Conservation (phyloP, 768 basidiomycete genomes). For the Pleurotus pulmonarius region DNA sequence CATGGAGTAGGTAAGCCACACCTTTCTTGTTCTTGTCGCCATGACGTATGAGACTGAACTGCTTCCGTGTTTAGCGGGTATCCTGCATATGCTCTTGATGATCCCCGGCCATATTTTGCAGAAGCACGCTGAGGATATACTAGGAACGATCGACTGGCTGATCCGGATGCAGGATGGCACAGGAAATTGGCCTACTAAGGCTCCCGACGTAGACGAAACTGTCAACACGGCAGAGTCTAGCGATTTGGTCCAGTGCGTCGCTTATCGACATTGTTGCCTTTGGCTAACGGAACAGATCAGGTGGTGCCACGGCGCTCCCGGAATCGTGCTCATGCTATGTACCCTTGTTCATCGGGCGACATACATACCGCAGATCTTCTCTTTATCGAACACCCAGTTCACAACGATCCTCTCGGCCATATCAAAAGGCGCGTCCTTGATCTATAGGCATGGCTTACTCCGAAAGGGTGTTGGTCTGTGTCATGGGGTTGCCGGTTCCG, state of each 20-base stretch:
- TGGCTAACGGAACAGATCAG: slow-evolving; percentile 19
- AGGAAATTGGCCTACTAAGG: slow-evolving; percentile 54
- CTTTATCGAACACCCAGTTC: slow-evolving; percentile 19
- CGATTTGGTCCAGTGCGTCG: slow-evolving; percentile 46
- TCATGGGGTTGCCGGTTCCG: slow-evolving; percentile 53
- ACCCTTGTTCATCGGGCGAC: slow-evolving; percentile 32
- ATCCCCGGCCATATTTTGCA: slow-evolving; percentile 33
- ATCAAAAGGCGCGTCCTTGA: slow-evolving; percentile 33
- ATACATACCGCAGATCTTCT: slow-evolving; percentile 14
- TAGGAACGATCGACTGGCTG: slow-evolving; percentile 46
- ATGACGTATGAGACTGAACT: not conserved
- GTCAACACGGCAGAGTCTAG: slow-evolving; percentile 18
- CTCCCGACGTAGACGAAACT: slow-evolving; percentile 17
- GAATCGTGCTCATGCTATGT: slow-evolving; percentile 43
- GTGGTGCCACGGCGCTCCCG: slow-evolving; percentile 61
- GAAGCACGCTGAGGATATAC: slow-evolving; percentile 35
- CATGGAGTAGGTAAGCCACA: slow-evolving; percentile 52
- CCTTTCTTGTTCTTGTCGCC: not conserved
- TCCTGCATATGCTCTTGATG: slow-evolving; percentile 45
- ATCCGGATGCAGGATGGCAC: slow-evolving; percentile 36
- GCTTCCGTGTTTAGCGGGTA: slow-evolving; percentile 36
- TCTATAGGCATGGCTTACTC: slow-evolving; percentile 46
- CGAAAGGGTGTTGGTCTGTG: slow-evolving; percentile 59
- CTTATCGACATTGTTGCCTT: too few species aligned
- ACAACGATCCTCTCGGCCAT: slow-evolving; percentile 28